These are phyloP conservation scores for Naganishia onofrii DNA, from an alignment of 768 basidiomycete genomes.

Conservation along the genomic window DNA sequence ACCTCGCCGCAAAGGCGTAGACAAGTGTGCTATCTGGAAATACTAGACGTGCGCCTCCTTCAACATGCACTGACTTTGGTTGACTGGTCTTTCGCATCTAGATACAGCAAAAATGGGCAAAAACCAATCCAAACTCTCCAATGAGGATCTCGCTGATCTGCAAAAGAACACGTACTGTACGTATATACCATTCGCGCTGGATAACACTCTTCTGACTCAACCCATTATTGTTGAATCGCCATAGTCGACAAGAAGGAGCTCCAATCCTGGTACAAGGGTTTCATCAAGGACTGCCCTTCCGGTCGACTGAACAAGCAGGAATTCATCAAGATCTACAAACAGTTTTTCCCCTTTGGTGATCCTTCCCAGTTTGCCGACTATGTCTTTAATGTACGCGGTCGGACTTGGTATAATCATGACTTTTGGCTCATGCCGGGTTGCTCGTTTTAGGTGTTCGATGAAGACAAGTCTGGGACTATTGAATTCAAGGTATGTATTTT, in stretches of 20 bases:
- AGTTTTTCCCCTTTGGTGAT: constrained; percentile 99
- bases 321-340: constrained; percentile 96
- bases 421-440: neutral
- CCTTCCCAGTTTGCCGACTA: constrained; percentile 95
- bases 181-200: constrained; percentile 42
- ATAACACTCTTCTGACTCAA: neutral
- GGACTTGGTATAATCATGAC: neutral
- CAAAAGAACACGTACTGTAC: constrained; percentile 98
- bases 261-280: constrained; percentile 81
- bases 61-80: neutral
- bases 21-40: too few relatives aligned
- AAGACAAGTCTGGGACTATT: constrained; percentile 63
- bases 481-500: constrained; percentile 83
- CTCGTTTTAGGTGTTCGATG: constrained; percentile 48
- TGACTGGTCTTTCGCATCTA: neutral
- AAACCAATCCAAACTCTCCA: constrained; percentile 89
- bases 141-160: constrained; percentile 87
- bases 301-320: constrained; percentile 89
- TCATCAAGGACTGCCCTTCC: constrained; percentile 96
- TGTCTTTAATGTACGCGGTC: constrained; percentile 78
- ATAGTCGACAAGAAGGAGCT: constrained; percentile 52
- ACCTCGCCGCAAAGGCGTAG: neutral
- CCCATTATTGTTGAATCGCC: neutral
- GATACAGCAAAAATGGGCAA: constrained; percentile 75
- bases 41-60: too few relatives aligned